Conservation (phyloP, 805 yeast species). For the Metschnikowia koreensis region DNA sequence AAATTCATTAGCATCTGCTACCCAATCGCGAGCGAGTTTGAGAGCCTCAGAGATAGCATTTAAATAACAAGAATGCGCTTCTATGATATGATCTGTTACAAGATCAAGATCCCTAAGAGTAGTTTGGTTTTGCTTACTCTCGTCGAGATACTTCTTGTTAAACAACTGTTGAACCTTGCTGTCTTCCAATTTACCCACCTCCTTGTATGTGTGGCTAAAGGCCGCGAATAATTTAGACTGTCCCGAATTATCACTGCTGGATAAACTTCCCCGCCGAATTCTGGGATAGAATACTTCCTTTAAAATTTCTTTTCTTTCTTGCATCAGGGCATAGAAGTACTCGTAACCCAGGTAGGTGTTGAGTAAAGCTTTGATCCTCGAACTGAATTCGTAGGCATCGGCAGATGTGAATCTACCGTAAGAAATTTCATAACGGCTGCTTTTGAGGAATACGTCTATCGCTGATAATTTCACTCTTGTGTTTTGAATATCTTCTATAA, state of each 20-base stretch:
- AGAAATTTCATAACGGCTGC: slow-evolving; percentile 24
- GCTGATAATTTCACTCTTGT: slow-evolving; percentile 20
- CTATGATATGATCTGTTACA: slow-evolving; percentile 22
- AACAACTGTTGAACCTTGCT: slow-evolving; percentile 20
- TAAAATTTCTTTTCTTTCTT: slow-evolving; percentile 26
- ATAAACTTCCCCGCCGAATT: slow-evolving; percentile 11
- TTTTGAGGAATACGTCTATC: slow-evolving; percentile 21
- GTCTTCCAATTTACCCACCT: slow-evolving; percentile 30
- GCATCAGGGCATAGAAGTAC: slow-evolving; percentile 27
- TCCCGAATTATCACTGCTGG: slow-evolving; percentile 9
- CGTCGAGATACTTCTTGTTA: slow-evolving; percentile 16
- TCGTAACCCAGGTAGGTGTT: slow-evolving; percentile 25
- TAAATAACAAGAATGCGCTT: slow-evolving; percentile 18
- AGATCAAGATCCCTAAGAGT: slow-evolving; percentile 25
- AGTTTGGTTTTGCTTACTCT: slow-evolving; percentile 15
- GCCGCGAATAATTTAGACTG: slow-evolving; percentile 26
- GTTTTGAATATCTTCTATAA: slow-evolving; percentile 18
- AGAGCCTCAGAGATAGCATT: slow-evolving; percentile 20
- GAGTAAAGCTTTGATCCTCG: slow-evolving; percentile 23
- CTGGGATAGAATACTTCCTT: slow-evolving; percentile 14
- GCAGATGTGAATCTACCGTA: slow-evolving; percentile 28
- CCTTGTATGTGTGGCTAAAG: slow-evolving; percentile 27
- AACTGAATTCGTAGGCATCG: slow-evolving; percentile 27
- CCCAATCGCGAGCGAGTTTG: slow-evolving; percentile 23
- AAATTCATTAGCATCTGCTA: slow-evolving; percentile 29